Percentiles rank a stretch among this genome's conserved stretches.
Conservation (phyloP, 192 early-diverging fungal genomes). For the Backusella macrospora region DNA sequence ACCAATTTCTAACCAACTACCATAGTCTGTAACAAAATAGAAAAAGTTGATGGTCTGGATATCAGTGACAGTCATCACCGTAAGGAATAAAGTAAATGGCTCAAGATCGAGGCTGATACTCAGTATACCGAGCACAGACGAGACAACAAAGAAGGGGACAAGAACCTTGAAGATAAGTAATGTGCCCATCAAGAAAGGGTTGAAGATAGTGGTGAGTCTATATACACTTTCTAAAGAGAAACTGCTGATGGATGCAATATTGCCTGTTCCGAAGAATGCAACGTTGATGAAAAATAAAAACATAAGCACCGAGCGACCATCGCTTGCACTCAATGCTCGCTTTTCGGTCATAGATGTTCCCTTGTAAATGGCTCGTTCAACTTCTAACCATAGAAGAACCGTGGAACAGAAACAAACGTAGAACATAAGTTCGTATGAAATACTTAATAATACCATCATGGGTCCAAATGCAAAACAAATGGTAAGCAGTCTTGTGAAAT, state of each 20-base stretch:
- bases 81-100: slow-evolving; percentile 83
- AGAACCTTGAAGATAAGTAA: slow-evolving; percentile 88
- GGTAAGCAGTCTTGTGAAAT: slow-evolving; percentile 73
- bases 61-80: slow-evolving; percentile 87
- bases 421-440: slow-evolving; percentile 90
- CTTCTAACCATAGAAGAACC: slow-evolving; percentile 73
- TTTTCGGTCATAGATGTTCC: slow-evolving; percentile 15
- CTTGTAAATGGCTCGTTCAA: slow-evolving; percentile 65
- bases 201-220: slow-evolving; percentile 86
- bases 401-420: slow-evolving; percentile 80
- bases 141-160: slow-evolving; percentile 94
- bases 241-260: slow-evolving; percentile 83
- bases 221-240: slow-evolving; percentile 91
- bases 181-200: slow-evolving; percentile 87
- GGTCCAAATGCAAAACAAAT: slow-evolving; percentile 90
- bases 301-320: slow-evolving; percentile 65
- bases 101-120: slow-evolving; percentile 77
- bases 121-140: slow-evolving; percentile 80
- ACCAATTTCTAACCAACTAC: slow-evolving; percentile 96
- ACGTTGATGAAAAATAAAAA: slow-evolving; percentile 93
- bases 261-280: slow-evolving; percentile 96
- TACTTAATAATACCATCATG: slow-evolving; percentile 82
- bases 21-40: slow-evolving; percentile 88
- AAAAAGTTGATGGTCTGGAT: slow-evolving; percentile 97
- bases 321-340: slow-evolving; percentile 39